Evolutionary conservation across 805 yeast species (phyloP).

Genomic region (Cyberlindnera amylophila): DNA sequence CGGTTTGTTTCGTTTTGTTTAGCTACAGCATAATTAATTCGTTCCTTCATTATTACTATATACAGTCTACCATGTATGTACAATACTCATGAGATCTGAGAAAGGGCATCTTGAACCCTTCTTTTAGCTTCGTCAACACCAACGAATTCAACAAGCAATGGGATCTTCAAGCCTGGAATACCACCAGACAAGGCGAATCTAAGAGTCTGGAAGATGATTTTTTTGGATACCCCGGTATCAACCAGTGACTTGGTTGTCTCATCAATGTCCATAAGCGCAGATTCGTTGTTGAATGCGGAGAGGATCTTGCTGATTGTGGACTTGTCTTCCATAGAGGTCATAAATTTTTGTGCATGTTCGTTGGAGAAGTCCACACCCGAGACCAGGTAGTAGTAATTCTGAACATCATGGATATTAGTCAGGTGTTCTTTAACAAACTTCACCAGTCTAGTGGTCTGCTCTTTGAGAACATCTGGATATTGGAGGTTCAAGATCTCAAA

Average conservation of each 20-base stretch:
- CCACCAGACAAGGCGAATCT: slow-evolving; percentile 71
- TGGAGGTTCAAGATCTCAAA: slow-evolving; percentile 17
- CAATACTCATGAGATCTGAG: too few species aligned
- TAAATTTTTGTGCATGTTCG: slow-evolving; percentile 31
- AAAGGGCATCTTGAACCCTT: slow-evolving; percentile 29
- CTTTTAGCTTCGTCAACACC: slow-evolving; percentile 39
- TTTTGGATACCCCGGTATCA: slow-evolving; percentile 29
- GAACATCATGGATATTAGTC: slow-evolving; percentile 51
- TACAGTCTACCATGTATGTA: too few species aligned
- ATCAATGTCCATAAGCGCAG: slow-evolving; percentile 6
- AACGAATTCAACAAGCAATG: slow-evolving; percentile 49
- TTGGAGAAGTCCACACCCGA: slow-evolving; percentile 23
- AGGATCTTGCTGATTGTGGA: slow-evolving; percentile 17
- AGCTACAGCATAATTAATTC: too few species aligned
- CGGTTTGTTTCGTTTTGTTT: too few species aligned
- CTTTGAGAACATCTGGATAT: slow-evolving; percentile 23
- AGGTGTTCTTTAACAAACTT: slow-evolving; percentile 45
- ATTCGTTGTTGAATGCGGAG: slow-evolving; percentile 9
- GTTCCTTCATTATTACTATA: neutral
- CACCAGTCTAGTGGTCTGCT: slow-evolving; percentile 39
- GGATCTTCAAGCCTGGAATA: slow-evolving; percentile 65
- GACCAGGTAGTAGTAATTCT: slow-evolving; percentile 48
- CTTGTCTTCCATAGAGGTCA: slow-evolving; percentile 17
- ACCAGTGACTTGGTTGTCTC: slow-evolving; percentile 4
- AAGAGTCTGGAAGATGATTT: slow-evolving; percentile 49